Percentiles rank a stretch among this genome's conserved stretches.
Evolutionary conservation across 2,329 filamentous ascomycete genomes (phyloP).

Genomic region (Geosmithia flava): DNA sequence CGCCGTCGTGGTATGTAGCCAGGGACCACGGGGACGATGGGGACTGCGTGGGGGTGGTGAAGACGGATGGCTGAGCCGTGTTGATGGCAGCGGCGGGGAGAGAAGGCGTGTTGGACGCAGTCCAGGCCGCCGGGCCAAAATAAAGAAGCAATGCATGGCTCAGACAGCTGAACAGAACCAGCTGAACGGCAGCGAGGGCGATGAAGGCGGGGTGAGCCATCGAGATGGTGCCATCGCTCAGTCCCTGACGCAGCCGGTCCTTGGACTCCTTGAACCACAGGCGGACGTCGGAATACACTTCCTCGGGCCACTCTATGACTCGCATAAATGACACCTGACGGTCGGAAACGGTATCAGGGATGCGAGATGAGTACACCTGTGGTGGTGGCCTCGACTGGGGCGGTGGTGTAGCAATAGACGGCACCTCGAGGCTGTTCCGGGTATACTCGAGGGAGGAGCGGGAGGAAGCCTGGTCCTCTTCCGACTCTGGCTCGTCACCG

Average conservation of each 20-base stretch:
- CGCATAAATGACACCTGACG: no score
- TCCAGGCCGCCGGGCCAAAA: neutral
- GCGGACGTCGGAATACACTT: neutral
- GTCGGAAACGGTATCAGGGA: no score
- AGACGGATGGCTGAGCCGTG: neutral
- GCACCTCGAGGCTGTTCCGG: slow-evolving; percentile 31
- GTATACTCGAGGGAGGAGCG: slow-evolving; percentile 33
- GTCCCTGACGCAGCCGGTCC: neutral
- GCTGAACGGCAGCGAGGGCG: neutral
- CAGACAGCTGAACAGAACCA: neutral
- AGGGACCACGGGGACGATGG: neutral
- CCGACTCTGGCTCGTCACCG: slow-evolving; percentile 8
- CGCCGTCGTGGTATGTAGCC: neutral
- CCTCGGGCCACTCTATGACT: no score
- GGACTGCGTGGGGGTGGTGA: neutral
- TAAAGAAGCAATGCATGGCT: neutral
- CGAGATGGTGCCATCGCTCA: neutral
- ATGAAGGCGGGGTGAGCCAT: neutral
- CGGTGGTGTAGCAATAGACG: slow-evolving; percentile 22
- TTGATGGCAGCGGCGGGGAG: neutral
- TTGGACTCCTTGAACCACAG: neutral
- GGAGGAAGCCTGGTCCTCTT: slow-evolving; percentile 24
- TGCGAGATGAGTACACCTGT: no score
- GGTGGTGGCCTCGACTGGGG: neutral
- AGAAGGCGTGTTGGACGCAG: neutral